These are phyloP conservation scores for Sungouiella blattae DNA, from an alignment of 805 yeast genomes.

Conservation along the genomic window DNA sequence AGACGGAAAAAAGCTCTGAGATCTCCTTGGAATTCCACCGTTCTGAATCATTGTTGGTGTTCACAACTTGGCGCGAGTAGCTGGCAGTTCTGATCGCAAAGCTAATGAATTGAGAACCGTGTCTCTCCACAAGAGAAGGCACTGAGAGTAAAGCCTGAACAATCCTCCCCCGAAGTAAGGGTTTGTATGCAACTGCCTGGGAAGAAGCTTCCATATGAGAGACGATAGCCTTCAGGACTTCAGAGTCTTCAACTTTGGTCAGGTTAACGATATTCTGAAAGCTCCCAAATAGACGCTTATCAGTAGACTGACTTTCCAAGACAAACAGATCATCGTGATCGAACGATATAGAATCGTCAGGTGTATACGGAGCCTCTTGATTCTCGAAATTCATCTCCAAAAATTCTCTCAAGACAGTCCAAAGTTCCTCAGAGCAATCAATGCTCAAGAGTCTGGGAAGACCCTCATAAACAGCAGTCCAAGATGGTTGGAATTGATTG, in stretches of 20 bases:
- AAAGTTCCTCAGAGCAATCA: slow-evolving; percentile 40
- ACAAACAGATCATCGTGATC: not conserved
- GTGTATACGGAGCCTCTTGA: slow-evolving; percentile 15
- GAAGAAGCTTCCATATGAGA: too few species aligned
- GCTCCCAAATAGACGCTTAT: slow-evolving; percentile 43
- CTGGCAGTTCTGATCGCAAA: too few species aligned
- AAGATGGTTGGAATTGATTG: slow-evolving; percentile 76
- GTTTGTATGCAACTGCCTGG: too few species aligned
- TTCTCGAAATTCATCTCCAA: slow-evolving; percentile 18
- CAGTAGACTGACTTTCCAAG: slow-evolving; percentile 41
- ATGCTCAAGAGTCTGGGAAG: slow-evolving; percentile 41
- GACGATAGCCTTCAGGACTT: too few species aligned
- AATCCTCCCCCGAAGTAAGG: slow-evolving; percentile 50
- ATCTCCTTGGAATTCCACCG: slow-evolving; percentile 56
- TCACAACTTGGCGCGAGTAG: too few species aligned
- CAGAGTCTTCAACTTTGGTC: slow-evolving; percentile 27
- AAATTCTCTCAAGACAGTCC: slow-evolving; percentile 50
- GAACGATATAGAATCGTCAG: slow-evolving; percentile 3
- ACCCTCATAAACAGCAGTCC: slow-evolving; percentile 71
- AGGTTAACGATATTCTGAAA: slow-evolving; percentile 24
- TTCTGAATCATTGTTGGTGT: too few species aligned
- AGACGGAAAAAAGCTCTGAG: slow-evolving; percentile 54
- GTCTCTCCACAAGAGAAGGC: slow-evolving; percentile 69
- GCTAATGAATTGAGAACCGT: slow-evolving; percentile 56
- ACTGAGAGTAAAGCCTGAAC: slow-evolving; percentile 53